Evolutionary conservation across 768 basidiomycete genomes (phyloP).

Genomic region (Kwoniella botswanensis): DNA sequence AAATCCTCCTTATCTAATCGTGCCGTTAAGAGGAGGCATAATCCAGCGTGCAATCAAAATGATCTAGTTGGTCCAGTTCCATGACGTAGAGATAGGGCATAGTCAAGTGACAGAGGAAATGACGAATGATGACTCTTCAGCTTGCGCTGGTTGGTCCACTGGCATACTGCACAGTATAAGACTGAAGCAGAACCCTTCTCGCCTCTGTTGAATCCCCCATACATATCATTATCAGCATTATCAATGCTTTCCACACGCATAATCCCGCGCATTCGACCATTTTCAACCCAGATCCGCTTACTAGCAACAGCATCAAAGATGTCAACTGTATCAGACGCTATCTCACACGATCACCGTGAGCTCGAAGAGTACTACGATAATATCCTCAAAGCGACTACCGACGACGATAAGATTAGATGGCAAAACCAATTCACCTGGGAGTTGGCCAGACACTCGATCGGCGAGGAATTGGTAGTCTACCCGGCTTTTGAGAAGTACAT

Average conservation of each 20-base stretch:
- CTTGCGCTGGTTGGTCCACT: background rate
- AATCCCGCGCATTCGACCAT: background rate
- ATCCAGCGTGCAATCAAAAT: background rate
- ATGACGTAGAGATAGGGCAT: background rate
- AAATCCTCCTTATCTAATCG: background rate
- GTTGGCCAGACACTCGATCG: conserved; percentile 36
- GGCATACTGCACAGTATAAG: background rate
- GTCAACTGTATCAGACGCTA: conserved; percentile 25
- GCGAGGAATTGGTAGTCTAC: conserved; percentile 39
- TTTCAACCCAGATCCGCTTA: background rate
- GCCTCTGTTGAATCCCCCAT: background rate
- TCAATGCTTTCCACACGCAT: conserved; percentile 7
- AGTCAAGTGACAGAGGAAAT: background rate
- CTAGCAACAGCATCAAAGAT: conserved; percentile 1
- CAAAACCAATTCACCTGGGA: conserved; percentile 43
- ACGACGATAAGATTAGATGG: conserved; percentile 26
- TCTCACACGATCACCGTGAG: conserved; percentile 35
- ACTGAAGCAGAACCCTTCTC: background rate
- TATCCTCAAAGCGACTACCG: conserved; percentile 21
- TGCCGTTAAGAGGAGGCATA: background rate
- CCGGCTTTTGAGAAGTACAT: conserved; percentile 35
- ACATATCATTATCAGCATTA: background rate
- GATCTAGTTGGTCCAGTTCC: background rate
- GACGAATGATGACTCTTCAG: background rate
- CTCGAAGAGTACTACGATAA: conserved; percentile 36